Evolutionary conservation across 768 basidiomycete genomes (phyloP).

Genomic region (Boletellus ananiceps): DNA sequence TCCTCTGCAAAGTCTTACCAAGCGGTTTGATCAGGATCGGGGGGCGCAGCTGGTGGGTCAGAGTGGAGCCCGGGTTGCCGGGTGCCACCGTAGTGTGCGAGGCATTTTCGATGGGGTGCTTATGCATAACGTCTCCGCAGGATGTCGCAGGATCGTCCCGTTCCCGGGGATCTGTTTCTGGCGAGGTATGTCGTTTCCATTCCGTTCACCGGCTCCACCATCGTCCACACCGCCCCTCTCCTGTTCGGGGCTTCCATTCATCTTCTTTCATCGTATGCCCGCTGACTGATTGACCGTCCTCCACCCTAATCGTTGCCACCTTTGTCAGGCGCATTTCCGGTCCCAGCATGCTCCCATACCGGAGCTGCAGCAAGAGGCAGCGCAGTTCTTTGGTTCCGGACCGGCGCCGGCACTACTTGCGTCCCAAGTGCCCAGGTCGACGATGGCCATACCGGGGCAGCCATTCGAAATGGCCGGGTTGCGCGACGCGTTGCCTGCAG

Average conservation of each 20-base stretch:
- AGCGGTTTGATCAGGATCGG: slow-evolving; percentile 74
- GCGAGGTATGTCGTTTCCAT: slow-evolving; percentile 44
- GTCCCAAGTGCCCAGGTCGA: slow-evolving; percentile 4
- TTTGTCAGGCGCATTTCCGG: slow-evolving; percentile 50
- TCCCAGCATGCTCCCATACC: slow-evolving; percentile 41
- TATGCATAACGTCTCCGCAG: slow-evolving; percentile 31
- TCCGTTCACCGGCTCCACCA: slow-evolving; percentile 7
- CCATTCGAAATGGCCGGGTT: slow-evolving; percentile 57
- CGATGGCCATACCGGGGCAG: slow-evolving; percentile 29
- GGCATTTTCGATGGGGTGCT: neutral
- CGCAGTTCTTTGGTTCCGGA: slow-evolving; percentile 56
- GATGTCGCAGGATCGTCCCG: slow-evolving; percentile 65
- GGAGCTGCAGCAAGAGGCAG: slow-evolving; percentile 58
- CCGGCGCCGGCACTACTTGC: slow-evolving; percentile 27
- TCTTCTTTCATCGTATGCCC: neutral
- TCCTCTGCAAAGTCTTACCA: slow-evolving; percentile 73
- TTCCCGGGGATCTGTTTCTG: slow-evolving; percentile 38
- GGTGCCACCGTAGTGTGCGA: neutral
- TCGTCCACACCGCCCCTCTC: neutral
- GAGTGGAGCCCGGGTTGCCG: slow-evolving; percentile 6
- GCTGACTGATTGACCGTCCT: neutral
- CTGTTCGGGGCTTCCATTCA: slow-evolving; percentile 6
- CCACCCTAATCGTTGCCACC: neutral
- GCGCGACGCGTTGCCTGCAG: slow-evolving; percentile 19
- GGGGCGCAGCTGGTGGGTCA: slow-evolving; percentile 67